Evolutionary conservation across 2,329 filamentous ascomycete genomes (phyloP).

Genomic region (Diaporthe sp.): DNA sequence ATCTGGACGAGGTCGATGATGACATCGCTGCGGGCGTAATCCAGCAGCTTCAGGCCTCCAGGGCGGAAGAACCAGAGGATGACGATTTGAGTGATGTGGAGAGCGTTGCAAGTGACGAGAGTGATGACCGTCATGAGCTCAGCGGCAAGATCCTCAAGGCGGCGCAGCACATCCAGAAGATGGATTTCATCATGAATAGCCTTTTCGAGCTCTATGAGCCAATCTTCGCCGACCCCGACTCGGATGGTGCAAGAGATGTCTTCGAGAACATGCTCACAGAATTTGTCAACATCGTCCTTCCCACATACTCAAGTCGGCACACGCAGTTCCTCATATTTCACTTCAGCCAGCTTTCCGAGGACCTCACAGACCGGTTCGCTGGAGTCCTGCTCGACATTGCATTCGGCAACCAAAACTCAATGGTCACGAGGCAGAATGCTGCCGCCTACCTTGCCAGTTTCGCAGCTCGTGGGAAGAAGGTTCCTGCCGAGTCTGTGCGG

Average conservation of each 20-base stretch:
- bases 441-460: slow-evolving; percentile 95
- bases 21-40: slow-evolving; percentile 82
- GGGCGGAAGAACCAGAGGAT: slow-evolving; percentile 58
- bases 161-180: slow-evolving; percentile 86
- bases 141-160: slow-evolving; percentile 74
- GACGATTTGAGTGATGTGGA: slow-evolving; percentile 74
- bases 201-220: slow-evolving; percentile 87
- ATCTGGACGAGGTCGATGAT: slow-evolving; percentile 92
- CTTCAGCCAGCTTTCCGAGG: slow-evolving; percentile 85
- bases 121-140: slow-evolving; percentile 69
- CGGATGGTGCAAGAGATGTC: slow-evolving; percentile 74
- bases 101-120: slow-evolving; percentile 76
- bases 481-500: slow-evolving; percentile 80
- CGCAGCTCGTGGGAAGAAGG: slow-evolving; percentile 87
- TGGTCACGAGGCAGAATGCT: slow-evolving; percentile 82
- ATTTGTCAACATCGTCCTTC: slow-evolving; percentile 88
- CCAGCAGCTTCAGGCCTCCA: slow-evolving; percentile 53
- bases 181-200: slow-evolving; percentile 89
- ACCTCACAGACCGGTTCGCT: slow-evolving; percentile 84
- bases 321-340: slow-evolving; percentile 86
- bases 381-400: slow-evolving; percentile 79
- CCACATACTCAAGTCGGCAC: slow-evolving; percentile 71
- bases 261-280: slow-evolving; percentile 86
- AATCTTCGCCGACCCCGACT: slow-evolving; percentile 75
- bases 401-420: slow-evolving; percentile 76